Evolutionary conservation across 2,329 filamentous ascomycete species (phyloP), one percentile per base, ranked within the genome.

Genomic region (Chaetomiaceae sp.): DNA sequence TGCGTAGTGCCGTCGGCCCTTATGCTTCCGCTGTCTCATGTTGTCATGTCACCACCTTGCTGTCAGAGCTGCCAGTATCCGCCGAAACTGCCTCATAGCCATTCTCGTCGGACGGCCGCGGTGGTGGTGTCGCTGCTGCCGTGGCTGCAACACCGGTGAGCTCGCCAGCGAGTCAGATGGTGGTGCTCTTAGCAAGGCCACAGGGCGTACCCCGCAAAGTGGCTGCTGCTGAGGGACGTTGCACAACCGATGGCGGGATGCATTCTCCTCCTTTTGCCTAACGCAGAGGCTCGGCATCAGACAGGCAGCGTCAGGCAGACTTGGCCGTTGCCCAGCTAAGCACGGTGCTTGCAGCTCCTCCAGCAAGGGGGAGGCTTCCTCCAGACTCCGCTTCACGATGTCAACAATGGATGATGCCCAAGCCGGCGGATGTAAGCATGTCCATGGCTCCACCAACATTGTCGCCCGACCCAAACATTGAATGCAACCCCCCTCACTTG

Each of bases 161-260:
- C 42, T 7, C 10, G 31, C 21, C 9, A 14, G 21, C 30, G 21
- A 25, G 30, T 8, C 16, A 38, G 38, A 16, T 16, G 23, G 33
- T 31, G 50, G 43, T 38, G 23, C 30, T 14, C 20, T 48, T 43
- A 43, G 44, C 47, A 44, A 31, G 27, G 14, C 16, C 13, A 27
- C 13, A 33, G 13, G n/a, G 33, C 42, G 17, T 44, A 44, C 48
- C 48, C 51, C 54, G 51, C 51, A 54, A 51, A 54, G 38, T 50
- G 51, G 54, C 48, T 50, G 48, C 44, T 49, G 35, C 20, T 44
- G 48, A 47, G 54, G 41, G 41, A 53, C 42, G 51, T 56, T 44
- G 23, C 48, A 56, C 54, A 16, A 33, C 47, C 9, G 39, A 19
- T 48, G 40, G 23, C 38, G 30, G 41, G 16, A 38, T 38, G 37